These are phyloP conservation scores for Aspergillus leporis DNA, from an alignment of 495 filamentous ascomycete species.

Conservation along the genomic window DNA sequence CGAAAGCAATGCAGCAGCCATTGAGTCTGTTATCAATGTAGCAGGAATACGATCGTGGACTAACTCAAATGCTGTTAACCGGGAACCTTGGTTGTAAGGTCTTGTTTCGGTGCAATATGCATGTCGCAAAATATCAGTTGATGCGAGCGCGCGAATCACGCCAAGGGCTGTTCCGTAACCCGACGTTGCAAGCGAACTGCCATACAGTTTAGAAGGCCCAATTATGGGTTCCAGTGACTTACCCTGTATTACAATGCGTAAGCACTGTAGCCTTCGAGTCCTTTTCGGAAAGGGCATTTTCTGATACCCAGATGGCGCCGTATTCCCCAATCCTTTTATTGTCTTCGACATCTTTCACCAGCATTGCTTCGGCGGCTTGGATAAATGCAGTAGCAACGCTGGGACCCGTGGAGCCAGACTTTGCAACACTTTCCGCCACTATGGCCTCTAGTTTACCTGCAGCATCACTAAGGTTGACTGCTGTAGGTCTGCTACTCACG, in stretches of 20 bases:
- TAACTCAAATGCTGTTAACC: constrained; percentile 93
- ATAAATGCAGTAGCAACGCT: constrained; percentile 67
- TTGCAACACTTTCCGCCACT: constrained; percentile 39
- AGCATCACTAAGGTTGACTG: constrained; percentile 91
- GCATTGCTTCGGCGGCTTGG: constrained; percentile 76
- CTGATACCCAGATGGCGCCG: constrained; percentile 80
- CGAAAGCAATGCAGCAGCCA: constrained; percentile 83
- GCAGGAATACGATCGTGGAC: constrained; percentile 91
- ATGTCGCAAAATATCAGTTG: constrained; percentile 62
- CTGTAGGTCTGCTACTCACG: constrained; percentile 83
- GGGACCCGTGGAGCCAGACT: constrained; percentile 38
- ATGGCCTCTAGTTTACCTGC: constrained; percentile 71
- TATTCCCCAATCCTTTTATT: constrained; percentile 81
- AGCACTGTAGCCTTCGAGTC: constrained; percentile 64
- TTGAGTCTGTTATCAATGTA: constrained; percentile 92
- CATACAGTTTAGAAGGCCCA: neutral
- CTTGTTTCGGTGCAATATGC: constrained; percentile 96
- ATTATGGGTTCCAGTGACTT: constrained; percentile 21
- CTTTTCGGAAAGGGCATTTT: constrained; percentile 39
- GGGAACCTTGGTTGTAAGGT: constrained; percentile 96
- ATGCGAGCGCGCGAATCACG: constrained; percentile 82
- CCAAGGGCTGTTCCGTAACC: constrained; percentile 95
- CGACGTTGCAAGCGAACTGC: constrained; percentile 86
- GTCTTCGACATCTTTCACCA: constrained; percentile 81
- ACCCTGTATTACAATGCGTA: constrained; percentile 98